phyloP scores from a whole-genome alignment of 108 stramenopile genomes.

The Fistulifera solaris region DNA sequence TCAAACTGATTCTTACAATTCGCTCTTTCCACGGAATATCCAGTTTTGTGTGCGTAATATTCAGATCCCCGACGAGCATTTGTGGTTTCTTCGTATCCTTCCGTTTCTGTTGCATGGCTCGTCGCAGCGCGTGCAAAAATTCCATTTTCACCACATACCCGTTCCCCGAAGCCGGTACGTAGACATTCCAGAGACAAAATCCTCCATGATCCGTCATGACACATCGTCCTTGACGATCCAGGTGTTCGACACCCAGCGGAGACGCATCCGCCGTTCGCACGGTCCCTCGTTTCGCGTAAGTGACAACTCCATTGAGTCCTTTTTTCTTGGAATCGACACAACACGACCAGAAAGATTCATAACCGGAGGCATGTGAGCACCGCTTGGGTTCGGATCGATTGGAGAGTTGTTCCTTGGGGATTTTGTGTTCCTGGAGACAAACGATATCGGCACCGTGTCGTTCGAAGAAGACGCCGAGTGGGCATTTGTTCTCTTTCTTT shows the following conservation, averaged over 20 bases:
- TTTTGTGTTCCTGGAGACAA: constrained; percentile 89
- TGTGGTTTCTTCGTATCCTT: constrained; percentile 40
- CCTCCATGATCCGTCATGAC: constrained; percentile 86
- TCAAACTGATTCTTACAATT: constrained; percentile 40
- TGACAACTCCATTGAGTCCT: constrained; percentile 87
- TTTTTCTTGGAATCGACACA: constrained; percentile 41
- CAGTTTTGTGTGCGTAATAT: constrained; percentile 46
- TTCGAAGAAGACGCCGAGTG: constrained; percentile 21
- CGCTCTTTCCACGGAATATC: constrained; percentile 67
- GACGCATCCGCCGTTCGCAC: constrained; percentile 34
- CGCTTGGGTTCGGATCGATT: constrained; percentile 51
- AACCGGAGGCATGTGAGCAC: constrained; percentile 46
- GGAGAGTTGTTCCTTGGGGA: constrained; percentile 52
- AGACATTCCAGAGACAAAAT: constrained; percentile 86
- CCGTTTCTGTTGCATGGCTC: constrained; percentile 59
- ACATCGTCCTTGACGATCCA: constrained; percentile 83
- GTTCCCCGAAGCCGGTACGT: constrained; percentile 69
- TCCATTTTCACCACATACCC: constrained; percentile 49
- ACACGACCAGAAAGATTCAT: constrained; percentile 83
- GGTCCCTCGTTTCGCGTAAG: constrained; percentile 56
- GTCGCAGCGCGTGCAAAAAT: constrained; percentile 69
- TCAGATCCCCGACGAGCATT: constrained; percentile 84
- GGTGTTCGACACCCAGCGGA: constrained; percentile 43
- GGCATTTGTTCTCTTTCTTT: constrained; percentile 6
- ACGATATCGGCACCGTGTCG: constrained; percentile 69